phyloP scores from a whole-genome alignment of 2,329 filamentous ascomycete species.

The Colletotrichum viniferum region DNA sequence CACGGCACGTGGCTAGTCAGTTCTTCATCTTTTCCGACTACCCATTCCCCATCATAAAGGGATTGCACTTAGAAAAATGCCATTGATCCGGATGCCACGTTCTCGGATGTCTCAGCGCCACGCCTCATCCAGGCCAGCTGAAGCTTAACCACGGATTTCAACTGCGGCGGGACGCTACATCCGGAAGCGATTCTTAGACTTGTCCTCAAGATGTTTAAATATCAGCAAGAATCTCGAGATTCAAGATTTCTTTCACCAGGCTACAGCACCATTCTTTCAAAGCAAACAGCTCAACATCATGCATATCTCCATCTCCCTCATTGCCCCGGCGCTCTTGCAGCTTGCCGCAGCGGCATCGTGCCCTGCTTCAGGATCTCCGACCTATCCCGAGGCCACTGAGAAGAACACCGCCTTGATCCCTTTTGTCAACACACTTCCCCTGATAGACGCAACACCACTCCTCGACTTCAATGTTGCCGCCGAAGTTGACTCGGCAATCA shows the following conservation, averaged over 20 bases:
- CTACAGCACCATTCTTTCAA: background rate
- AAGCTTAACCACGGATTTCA: background rate
- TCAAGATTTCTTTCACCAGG: background rate
- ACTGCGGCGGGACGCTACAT: background rate
- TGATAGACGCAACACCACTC: background rate
- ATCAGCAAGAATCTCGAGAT: background rate
- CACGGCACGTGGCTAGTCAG: background rate
- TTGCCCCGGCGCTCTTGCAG: background rate
- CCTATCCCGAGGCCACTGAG: background rate
- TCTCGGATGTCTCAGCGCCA: background rate
- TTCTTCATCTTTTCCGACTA: background rate
- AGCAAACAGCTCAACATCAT: background rate
- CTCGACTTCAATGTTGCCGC: background rate
- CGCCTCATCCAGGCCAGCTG: background rate
- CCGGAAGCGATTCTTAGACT: fast-evolving
- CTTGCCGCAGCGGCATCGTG: background rate
- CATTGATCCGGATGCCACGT: background rate
- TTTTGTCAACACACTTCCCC: background rate
- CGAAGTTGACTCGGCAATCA: background rate
- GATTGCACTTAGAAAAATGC: background rate
- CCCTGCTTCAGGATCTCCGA: background rate
- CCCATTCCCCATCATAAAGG: background rate
- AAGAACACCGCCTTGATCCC: background rate
- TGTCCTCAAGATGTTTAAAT: background rate
- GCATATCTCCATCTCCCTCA: background rate